Percentiles rank a stretch among this genome's conserved stretches.
Conservation (phyloP, 176 grass and related monocot species). For the Alopecurus myosuroides region DNA sequence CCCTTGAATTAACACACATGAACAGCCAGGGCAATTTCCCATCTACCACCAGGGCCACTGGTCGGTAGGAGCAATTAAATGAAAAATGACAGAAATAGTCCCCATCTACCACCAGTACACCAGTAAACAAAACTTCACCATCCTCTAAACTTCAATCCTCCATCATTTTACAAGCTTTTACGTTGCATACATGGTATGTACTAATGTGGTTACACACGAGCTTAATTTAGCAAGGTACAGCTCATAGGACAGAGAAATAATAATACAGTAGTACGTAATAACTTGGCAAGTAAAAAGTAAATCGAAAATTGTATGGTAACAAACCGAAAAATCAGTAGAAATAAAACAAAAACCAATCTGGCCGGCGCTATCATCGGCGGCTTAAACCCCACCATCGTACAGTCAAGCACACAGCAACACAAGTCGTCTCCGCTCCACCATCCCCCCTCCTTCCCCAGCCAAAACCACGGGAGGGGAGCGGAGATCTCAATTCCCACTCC, state of each 20-base stretch:
- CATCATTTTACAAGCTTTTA: neutral
- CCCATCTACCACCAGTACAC: neutral
- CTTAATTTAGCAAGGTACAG: neutral
- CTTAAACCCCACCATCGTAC: conserved; percentile 1
- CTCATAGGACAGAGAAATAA: neutral
- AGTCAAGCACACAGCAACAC: conserved; percentile 22
- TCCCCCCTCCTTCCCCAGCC: neutral
- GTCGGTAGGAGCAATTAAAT: neutral
- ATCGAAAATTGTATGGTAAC: too few relatives aligned
- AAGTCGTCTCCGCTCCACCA: neutral
- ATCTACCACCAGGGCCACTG: neutral
- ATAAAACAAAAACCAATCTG: neutral
- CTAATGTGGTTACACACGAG: too few relatives aligned
- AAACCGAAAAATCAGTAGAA: neutral
- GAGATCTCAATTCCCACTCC: conserved; percentile 11
- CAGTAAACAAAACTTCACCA: neutral
- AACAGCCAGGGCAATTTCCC: too few relatives aligned
- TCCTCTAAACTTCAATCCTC: neutral
- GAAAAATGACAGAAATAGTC: neutral
- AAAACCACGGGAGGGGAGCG: neutral
- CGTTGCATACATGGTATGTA: neutral
- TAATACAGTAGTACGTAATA: too few relatives aligned
- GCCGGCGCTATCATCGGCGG: neutral
- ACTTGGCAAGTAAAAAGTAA: neutral
- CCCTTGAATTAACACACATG: too few relatives aligned